Base-by-base conservation (phyloP, 139 green algal species). In the Chlorella sp. region DNA sequence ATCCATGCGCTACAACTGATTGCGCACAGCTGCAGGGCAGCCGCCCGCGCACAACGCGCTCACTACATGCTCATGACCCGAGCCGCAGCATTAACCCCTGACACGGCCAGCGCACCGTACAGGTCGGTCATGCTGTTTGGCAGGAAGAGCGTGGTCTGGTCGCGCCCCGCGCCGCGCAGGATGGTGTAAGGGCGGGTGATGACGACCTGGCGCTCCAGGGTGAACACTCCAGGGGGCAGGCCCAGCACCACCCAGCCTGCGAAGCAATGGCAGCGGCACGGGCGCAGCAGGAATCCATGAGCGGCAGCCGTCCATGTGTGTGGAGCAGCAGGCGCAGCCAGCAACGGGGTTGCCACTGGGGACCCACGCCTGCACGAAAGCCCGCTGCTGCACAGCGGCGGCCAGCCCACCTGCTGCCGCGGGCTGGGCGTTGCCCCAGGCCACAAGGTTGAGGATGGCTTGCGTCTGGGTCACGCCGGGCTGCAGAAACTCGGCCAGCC, bases 111-210 rank as follows among this genome's bases (percentile, higher is more conserved):
- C 64, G 5, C 64, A 71, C 64, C 64, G 32, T 32, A 75, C 20
- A 75, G 36, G 69, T 75, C 69, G 1, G 6, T 57, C 38, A 75
- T 51, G 69, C 69, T 75, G 3, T 75, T 51, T 4, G 81, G 65
- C 63, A 79, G 34, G 36, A 82, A 81, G 28, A 86, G n/a, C 5
- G 39, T 81, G 4, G 81, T 86, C 32, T 28, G 20, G 38, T 36
- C 18, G 36, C 47, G 75, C 32, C 81, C 81, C 64, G 81, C 81
- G 6, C 81, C 81, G 9, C 36, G 2, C 34, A 86, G 18, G 15
- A 86, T 44, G 6, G 55, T 62, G 18, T 78, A 64, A 0, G 36
- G 34, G 9, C 36, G 32, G 0, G 32, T 80, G 44, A 86, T 65
- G 26, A 26, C 34, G 12, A 86, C 17, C n/a, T 62, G 67, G 20